A percentile compares a stretch with the other conserved stretches of the same genome.
Conservation (phyloP, 106 monocot genomes). For the Chionographis japonica region DNA sequence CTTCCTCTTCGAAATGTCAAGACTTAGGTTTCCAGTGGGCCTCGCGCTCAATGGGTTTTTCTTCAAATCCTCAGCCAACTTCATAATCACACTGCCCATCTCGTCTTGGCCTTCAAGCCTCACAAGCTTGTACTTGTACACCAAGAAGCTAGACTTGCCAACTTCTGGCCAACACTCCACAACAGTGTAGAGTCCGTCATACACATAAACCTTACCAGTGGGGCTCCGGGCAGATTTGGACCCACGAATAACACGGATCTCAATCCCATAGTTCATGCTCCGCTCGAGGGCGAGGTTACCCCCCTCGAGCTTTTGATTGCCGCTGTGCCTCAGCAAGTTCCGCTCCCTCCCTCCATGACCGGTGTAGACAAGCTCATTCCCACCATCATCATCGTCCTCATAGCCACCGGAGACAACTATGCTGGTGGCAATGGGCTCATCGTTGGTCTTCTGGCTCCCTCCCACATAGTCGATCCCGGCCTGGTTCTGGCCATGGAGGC, state of each 20-base stretch:
- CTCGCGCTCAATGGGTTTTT: conserved; percentile 19
- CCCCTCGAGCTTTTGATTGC: conserved; percentile 27
- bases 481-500: conserved; percentile 70
- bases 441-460: not conserved
- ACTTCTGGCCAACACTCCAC: conserved; percentile 29
- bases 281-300: conserved; percentile 36
- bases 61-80: conserved; percentile 36
- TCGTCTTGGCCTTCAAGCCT: conserved; percentile 31
- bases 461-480: conserved; percentile 57
- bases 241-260: conserved; percentile 38
- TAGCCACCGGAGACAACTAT: conserved; percentile 46
- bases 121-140: conserved; percentile 42
- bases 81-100: conserved; percentile 24
- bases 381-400: conserved; percentile 41
- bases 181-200: conserved; percentile 40
- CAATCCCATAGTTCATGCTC: conserved; percentile 39
- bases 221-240: conserved; percentile 22
- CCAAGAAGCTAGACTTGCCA: conserved; percentile 36
- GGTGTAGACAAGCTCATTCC: conserved; percentile 30
- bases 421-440: conserved; percentile 43
- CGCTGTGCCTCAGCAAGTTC: conserved; percentile 3
- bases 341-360: conserved; percentile 35
- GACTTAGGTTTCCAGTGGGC: conserved; percentile 28
- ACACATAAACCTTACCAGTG: conserved; percentile 25
- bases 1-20: conserved; percentile 44